Base-by-base conservation (phyloP, 768 basidiomycete genomes). In the Rhizopogon vulgaris region DNA sequence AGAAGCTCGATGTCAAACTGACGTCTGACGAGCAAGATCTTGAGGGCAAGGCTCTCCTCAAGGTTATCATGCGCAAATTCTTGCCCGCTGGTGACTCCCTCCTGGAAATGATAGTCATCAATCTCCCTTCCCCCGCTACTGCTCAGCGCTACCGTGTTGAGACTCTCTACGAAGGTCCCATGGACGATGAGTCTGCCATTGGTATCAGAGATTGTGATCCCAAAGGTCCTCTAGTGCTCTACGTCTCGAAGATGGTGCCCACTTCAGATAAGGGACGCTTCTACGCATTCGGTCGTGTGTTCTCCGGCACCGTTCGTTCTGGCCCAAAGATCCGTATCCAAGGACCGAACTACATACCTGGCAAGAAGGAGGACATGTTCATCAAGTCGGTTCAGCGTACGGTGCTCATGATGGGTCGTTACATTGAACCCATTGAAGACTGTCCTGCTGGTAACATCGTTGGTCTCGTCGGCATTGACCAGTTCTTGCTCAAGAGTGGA, bases 271-370 rank as follows among this genome's bases (percentile, higher is more conserved):
- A 98, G 77, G 96, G 96, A 65, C 94, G 96, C 55, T 99, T 98
- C 89, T 98, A 98, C 73, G 96, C 96, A 56, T 99, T 99, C 72
- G 96, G 96, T 73, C 96, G 96, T 82, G 87, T 99, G 77, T 99
- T 99, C 82, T 90, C 96, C 57, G 96, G 96, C 66, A 98, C 94
- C 56, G 94, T 98, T 66, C 85, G 83, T 60, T 83, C 96, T 52
- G 96, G 96, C 51, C 96, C 96, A 66, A 99, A 99, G 77, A 83
- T 98, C 74, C 93, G 96, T 65, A 98, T 99, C 64, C 96, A 99
- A 74, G 96, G 96, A 18, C 96, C 96, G 60, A 99, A 98, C 82
- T 99, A 94, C 73, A 52, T 94, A 53, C 96, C 96, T 32, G 96
- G 96, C 62, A 95, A 94, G 85, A 99, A 98, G 78, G 91, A 96